Evolutionary conservation across 2,329 filamentous ascomycete genomes (phyloP).

Genomic region (Thermomyces lanuginosus): DNA sequence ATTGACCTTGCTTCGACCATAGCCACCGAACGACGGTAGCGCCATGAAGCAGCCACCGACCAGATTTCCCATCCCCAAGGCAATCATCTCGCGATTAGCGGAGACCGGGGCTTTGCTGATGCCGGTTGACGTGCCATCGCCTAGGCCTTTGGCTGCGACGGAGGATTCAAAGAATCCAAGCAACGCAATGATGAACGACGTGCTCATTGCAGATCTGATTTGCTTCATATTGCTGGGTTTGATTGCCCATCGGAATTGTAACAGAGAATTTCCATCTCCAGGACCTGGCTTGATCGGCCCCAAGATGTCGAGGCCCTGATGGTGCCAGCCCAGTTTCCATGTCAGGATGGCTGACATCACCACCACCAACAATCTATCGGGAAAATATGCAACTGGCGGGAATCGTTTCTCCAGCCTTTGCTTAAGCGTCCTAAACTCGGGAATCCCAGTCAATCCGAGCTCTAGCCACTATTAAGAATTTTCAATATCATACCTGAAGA

Average conservation of each 20-base stretch:
- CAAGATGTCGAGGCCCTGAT: conserved; percentile 64
- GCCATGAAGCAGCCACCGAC: conserved; percentile 83
- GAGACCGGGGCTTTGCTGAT: conserved; percentile 71
- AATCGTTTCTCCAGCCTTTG: conserved; percentile 62
- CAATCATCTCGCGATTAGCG: conserved; percentile 83
- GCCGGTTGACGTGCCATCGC: conserved; percentile 42
- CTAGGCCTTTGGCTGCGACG: conserved; percentile 82
- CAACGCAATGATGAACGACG: conserved; percentile 80
- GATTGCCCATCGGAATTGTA: conserved; percentile 78
- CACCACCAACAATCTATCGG: conserved; percentile 81
- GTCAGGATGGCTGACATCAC: conserved; percentile 67
- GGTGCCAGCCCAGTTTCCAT: conserved; percentile 61
- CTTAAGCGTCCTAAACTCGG: conserved; percentile 52
- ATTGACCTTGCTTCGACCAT: conserved; percentile 91
- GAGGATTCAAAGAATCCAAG: conserved; percentile 98
- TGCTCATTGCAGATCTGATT: conserved; percentile 72
- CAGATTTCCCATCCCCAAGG: conserved; percentile 80
- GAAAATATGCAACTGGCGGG: conserved; percentile 69
- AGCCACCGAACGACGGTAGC: conserved; percentile 86
- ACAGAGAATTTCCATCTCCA: conserved; percentile 51
- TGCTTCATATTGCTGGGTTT: conserved; percentile 59
- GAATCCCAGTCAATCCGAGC: conserved; percentile 7
- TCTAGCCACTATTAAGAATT: too few relatives aligned
- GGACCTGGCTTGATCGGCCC: conserved; percentile 68
- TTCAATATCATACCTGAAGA: conserved; percentile 55